These are phyloP conservation scores for Alternaria arborescens DNA, from an alignment of 2,329 filamentous ascomycete genomes.

Conservation along the genomic window DNA sequence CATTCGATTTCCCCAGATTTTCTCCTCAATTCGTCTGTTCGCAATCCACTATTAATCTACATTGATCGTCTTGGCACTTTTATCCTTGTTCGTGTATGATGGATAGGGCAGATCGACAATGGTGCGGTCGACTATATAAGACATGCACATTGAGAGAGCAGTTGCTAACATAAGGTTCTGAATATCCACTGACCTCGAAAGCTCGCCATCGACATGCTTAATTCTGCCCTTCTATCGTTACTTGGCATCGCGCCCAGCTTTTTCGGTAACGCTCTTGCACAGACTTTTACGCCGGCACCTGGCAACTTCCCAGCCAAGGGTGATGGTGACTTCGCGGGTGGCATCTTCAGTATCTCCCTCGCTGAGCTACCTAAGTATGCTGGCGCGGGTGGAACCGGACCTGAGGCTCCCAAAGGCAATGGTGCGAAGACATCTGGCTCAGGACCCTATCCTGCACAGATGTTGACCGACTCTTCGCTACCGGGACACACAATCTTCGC, in stretches of 20 bases:
- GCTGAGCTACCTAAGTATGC: constrained; percentile 26
- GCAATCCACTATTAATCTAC: background rate
- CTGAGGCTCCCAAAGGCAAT: too few species aligned
- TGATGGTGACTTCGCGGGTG: constrained; percentile 32
- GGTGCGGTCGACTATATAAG: background rate
- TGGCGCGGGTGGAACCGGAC: background rate
- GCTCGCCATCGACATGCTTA: constrained; percentile 3
- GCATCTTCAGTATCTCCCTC: constrained; percentile 33
- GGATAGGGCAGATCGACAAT: background rate
- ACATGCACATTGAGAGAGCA: background rate
- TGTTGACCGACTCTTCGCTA: constrained; percentile 22
- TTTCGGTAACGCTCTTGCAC: constrained; percentile 4
- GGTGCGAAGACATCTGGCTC: constrained; percentile 7
- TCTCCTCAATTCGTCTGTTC: background rate
- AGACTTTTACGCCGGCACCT: constrained; percentile 21
- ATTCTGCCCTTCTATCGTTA: constrained; percentile 7
- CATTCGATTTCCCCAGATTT: background rate
- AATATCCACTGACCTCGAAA: background rate
- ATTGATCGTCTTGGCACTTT: background rate
- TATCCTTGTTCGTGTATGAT: background rate
- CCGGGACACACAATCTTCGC: too few species aligned
- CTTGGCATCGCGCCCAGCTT: constrained; percentile 7
- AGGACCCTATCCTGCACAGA: constrained; percentile 30
- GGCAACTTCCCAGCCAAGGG: constrained; percentile 30
- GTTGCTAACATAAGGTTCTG: background rate